Base-by-base conservation (phyloP, 495 filamentous ascomycete species). In the Diplogelasinospora grovesii region DNA sequence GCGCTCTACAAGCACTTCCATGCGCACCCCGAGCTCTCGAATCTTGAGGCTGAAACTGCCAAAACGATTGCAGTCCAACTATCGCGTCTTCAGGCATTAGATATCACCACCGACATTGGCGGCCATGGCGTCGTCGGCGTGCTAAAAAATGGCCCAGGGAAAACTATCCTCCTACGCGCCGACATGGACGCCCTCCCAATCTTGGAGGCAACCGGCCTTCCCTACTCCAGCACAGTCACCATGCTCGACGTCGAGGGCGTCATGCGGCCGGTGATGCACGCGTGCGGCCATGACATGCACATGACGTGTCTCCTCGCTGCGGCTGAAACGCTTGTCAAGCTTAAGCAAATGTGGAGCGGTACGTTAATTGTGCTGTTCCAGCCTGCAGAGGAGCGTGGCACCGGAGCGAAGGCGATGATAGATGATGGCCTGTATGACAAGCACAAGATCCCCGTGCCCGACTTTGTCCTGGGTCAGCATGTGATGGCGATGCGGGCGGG, bases 201-300 rank as follows among this genome's bases (percentile, higher is more conserved):
- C 1, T 49, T 66, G 48, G 79, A 84, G 46, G 47, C 63, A 26
- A 81, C 76, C 1, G 69, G 65, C 0, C 56, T 81, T 1, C 56
- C 60, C 8, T 83, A 81, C 48, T 71, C 75, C 0, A 79, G 73
- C 52, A 67, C 46, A 13, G 61, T 48, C 13, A 45, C 46, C 5
- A 63, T 60, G 43, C 48, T 54, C 5, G 63, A 72, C 46, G 45
- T 44, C 4, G 57, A 72, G 15, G 78, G 77, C 3, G 39, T 50
- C 0, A 56, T 60, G 30, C 64, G 65, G 29, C 73, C 75, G 0
- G 75, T 79, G 1, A 81, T 81, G 79, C 79, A 83, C 53, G 77
- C 81, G 22, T 82, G 78, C 55, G 79, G 79, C 1, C 79, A 85
- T 43, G 81, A 85, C 46, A 71, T 76, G 46, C 78, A 85, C 50